Percentiles rank a stretch among this genome's conserved stretches.
Conservation (phyloP, 805 yeast species). For the Pichia nakasei region DNA sequence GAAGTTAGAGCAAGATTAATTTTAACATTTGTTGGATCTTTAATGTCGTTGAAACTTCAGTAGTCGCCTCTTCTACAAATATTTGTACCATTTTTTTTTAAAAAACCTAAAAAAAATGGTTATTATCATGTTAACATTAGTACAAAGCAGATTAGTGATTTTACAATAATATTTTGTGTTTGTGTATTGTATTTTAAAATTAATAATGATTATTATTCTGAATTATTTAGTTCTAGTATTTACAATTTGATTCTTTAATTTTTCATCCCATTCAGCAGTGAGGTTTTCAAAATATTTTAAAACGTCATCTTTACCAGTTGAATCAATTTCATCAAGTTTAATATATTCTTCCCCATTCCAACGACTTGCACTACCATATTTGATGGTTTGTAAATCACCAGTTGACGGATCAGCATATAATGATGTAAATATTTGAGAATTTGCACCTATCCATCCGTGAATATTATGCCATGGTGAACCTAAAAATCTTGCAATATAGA, state of each 20-base stretch:
- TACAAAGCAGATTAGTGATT: too few species aligned
- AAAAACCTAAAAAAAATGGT: too few species aligned
- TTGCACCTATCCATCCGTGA: constrained; percentile 82
- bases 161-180: too few species aligned
- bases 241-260: constrained; percentile 60
- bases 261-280: constrained; percentile 62
- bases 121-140: background rate
- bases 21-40: constrained; percentile 88
- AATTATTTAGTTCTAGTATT: constrained; percentile 16
- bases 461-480: constrained; percentile 91
- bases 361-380: constrained; percentile 67
- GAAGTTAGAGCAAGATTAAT: constrained; percentile 93
- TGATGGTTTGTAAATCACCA: constrained; percentile 34
- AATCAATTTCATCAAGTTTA: constrained; percentile 45
- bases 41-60: constrained; percentile 56
- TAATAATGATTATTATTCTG: too few species aligned
- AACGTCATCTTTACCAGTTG: constrained; percentile 61
- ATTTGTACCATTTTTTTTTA: background rate
- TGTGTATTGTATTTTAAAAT: too few species aligned
- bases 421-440: constrained; percentile 70
- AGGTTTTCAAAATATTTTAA: constrained; percentile 50
- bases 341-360: constrained; percentile 59
- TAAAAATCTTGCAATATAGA: constrained; percentile 68
- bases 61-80: too few species aligned
- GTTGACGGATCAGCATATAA: constrained; percentile 37